A percentile compares a stretch with the other conserved stretches of the same genome.
Evolutionary conservation across 2,329 filamentous ascomycete genomes (phyloP).

Genomic region (Ascochyta viciae-villosae): DNA sequence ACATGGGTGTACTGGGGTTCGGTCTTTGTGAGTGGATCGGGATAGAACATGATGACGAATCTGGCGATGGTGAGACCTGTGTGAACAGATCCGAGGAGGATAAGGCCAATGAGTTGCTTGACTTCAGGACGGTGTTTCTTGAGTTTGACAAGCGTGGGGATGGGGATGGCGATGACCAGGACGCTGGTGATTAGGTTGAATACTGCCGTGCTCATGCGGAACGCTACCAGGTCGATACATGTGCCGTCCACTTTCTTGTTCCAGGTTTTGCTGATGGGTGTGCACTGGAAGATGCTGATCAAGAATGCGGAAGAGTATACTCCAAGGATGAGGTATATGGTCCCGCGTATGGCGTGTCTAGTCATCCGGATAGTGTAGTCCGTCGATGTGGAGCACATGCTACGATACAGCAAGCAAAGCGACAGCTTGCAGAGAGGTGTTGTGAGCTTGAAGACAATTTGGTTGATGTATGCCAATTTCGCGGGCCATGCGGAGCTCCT

Average conservation of each 20-base stretch:
- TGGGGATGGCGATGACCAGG: conserved; percentile 17
- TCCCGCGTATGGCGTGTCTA: conserved; percentile 10
- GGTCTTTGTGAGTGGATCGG: conserved; percentile 11
- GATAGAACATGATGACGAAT: conserved; percentile 21
- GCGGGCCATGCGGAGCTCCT: conserved; percentile 7
- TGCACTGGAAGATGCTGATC: conserved; percentile 19
- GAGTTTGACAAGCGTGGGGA: conserved; percentile 15
- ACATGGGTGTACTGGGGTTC: conserved; percentile 20
- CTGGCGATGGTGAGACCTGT: conserved; percentile 16
- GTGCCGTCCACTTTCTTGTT: conserved; percentile 11
- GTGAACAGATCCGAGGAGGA: conserved; percentile 15
- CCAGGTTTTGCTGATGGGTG: conserved; percentile 16
- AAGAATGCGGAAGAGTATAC: conserved; percentile 18
- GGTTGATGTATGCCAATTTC: conserved; percentile 17
- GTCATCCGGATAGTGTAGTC: conserved; percentile 12
- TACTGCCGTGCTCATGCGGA: conserved; percentile 20
- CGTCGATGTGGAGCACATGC: conserved; percentile 18
- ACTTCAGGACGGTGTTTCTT: conserved; percentile 18
- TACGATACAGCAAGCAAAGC: conserved; percentile 14
- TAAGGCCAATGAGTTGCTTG: conserved; percentile 10
- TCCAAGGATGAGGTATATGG: conserved; percentile 14
- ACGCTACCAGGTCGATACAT: conserved; percentile 12
- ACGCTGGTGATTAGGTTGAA: conserved; percentile 17
- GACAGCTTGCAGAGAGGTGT: conserved; percentile 21
- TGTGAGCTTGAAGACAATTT: conserved; percentile 20